These are phyloP conservation scores for Coprinopsis strossmayeri DNA, from an alignment of 768 basidiomycete species.

Conservation along the genomic window DNA sequence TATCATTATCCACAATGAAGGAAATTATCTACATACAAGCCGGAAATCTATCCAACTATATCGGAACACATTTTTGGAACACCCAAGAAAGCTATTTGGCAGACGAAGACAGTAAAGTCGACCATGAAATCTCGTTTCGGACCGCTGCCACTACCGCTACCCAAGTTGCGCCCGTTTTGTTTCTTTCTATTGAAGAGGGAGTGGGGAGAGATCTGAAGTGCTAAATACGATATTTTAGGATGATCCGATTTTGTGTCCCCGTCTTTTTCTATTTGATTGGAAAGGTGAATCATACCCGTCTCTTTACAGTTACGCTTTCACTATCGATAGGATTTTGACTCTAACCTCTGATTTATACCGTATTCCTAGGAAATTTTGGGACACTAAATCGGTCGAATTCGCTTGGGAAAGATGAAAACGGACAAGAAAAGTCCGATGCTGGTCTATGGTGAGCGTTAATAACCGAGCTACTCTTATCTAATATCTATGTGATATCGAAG, in stretches of 20 bases:
- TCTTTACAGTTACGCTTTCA: not conserved
- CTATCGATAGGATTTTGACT: too few relatives aligned
- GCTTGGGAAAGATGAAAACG: slow-evolving; percentile 27
- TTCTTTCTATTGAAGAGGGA: too few relatives aligned
- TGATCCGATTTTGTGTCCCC: slow-evolving; percentile 47
- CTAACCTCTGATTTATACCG: slow-evolving; percentile 15
- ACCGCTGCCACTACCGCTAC: too few relatives aligned
- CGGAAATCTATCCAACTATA: slow-evolving; percentile 57
- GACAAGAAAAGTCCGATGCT: slow-evolving; percentile 18
- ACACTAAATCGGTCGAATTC: slow-evolving; percentile 38
- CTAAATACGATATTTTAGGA: too few relatives aligned
- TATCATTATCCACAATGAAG: slow-evolving; percentile 40
- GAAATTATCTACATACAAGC: slow-evolving; percentile 80
- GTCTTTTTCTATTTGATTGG: slow-evolving; percentile 60
- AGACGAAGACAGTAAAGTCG: slow-evolving; percentile 38
- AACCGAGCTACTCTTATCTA: too few relatives aligned
- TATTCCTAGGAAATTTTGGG: slow-evolving; percentile 56
- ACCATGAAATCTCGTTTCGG: slow-evolving; percentile 61
- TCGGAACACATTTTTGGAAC: slow-evolving; percentile 80
- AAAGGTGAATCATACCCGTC: slow-evolving; percentile 38
- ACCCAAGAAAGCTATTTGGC: slow-evolving; percentile 67
- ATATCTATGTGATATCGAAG: not conserved
- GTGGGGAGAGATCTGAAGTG: too few relatives aligned
- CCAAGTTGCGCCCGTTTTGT: slow-evolving; percentile 2
- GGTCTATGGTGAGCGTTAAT: slow-evolving; percentile 8